Percentiles rank a stretch among this genome's conserved stretches.
phyloP scores from a whole-genome alignment of 1,139 yeast species.

The Geotrichum armillariae region DNA sequence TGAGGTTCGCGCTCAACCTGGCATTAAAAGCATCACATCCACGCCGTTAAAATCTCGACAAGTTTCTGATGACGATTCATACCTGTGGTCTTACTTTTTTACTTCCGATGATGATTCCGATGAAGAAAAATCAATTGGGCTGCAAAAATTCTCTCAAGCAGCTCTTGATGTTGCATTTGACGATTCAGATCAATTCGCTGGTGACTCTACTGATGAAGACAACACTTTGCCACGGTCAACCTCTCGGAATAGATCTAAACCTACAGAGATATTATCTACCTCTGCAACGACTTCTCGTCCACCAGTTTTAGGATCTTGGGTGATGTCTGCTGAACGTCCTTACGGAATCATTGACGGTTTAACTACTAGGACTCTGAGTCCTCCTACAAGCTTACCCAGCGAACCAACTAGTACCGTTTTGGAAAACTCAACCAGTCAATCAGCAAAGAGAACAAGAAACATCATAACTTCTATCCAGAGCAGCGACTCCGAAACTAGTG shows the following conservation, averaged over 20 bases:
- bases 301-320: slow-evolving; percentile 92
- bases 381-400: no score
- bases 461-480: slow-evolving; percentile 24
- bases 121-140: slow-evolving; percentile 12
- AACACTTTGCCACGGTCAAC: slow-evolving; percentile 66
- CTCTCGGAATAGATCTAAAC: slow-evolving; percentile 58
- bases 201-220: slow-evolving; percentile 94
- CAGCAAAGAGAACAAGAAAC: slow-evolving; percentile 12
- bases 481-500: slow-evolving; percentile 52
- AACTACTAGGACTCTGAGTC: slow-evolving; percentile 70
- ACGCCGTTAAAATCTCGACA: slow-evolving; percentile 15
- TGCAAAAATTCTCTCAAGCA: not conserved
- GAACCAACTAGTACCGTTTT: slow-evolving; percentile 29
- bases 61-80: slow-evolving; percentile 41
- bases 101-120: slow-evolving; percentile 37
- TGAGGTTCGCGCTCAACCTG: slow-evolving; percentile 28
- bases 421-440: slow-evolving; percentile 35
- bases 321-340: slow-evolving; percentile 73
- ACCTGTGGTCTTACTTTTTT: slow-evolving; percentile 44
- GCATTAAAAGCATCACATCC: slow-evolving; percentile 17
- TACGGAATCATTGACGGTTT: slow-evolving; percentile 94
- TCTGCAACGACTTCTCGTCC: slow-evolving; percentile 85
- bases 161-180: slow-evolving; percentile 9
- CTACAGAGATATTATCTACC: slow-evolving; percentile 85
- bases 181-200: slow-evolving; percentile 43